These are phyloP conservation scores for Citeromyces hawaiiensis DNA, from an alignment of 1,139 yeast species.

Conservation along the genomic window DNA sequence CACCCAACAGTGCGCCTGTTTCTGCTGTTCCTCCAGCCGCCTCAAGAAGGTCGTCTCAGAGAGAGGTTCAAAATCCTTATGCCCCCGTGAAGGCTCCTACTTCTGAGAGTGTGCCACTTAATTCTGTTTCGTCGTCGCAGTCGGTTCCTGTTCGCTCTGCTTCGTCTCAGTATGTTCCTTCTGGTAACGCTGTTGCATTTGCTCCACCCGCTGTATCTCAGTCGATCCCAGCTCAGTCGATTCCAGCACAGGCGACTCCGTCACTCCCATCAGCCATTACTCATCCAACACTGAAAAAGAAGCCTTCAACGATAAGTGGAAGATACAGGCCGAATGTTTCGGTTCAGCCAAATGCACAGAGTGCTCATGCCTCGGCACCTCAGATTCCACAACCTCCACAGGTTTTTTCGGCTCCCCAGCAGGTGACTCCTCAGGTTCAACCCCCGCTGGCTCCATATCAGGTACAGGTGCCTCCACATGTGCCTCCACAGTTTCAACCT, in stretches of 20 bases:
- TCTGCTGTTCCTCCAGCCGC: background rate
- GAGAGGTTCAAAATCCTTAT: conserved; percentile 5
- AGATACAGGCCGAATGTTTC: background rate
- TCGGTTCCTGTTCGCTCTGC: no score
- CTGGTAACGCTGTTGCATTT: background rate
- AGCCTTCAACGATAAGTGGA: background rate
- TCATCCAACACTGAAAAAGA: background rate
- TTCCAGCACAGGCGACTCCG: background rate
- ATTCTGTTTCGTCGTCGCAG: no score
- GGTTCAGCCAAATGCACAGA: background rate
- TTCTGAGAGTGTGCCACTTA: no score
- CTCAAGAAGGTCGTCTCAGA: background rate
- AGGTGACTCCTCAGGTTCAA: background rate
- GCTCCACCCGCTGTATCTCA: background rate
- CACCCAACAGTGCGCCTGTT: background rate
- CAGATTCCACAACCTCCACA: background rate
- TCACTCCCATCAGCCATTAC: background rate
- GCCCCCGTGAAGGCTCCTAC: conserved; percentile 1
- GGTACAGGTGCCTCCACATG: no score
- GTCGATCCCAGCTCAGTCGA: no score
- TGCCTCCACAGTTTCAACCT: no score
- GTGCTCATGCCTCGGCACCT: background rate
- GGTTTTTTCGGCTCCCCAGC: no score
- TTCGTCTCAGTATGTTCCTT: background rate
- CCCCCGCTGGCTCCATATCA: background rate